Evolutionary conservation across 2,329 filamentous ascomycete genomes (phyloP).

Genomic region (Sporothrix euskadiensis): DNA sequence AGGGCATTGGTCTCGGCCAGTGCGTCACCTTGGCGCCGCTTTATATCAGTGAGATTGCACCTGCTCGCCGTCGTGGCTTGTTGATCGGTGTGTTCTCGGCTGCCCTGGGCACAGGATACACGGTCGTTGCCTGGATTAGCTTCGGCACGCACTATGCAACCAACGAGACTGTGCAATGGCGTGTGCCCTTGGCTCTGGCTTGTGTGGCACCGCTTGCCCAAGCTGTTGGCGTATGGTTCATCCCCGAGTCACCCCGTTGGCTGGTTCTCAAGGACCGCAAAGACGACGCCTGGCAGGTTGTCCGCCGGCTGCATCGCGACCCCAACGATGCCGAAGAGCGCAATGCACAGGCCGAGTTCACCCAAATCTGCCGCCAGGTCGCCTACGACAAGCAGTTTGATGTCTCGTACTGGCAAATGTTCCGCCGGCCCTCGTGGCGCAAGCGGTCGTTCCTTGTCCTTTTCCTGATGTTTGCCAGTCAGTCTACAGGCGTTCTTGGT

Average conservation of each 20-base stretch:
- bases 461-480: slow-evolving; percentile 24
- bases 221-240: slow-evolving; percentile 41
- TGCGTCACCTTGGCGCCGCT: slow-evolving; percentile 28
- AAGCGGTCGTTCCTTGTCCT: slow-evolving; percentile 43
- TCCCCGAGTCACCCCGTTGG: slow-evolving; percentile 48
- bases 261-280: slow-evolving; percentile 22
- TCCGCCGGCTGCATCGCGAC: slow-evolving; percentile 45
- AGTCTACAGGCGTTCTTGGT: slow-evolving; percentile 19
- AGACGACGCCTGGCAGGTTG: slow-evolving; percentile 36
- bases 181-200: slow-evolving; percentile 48
- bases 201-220: slow-evolving; percentile 42
- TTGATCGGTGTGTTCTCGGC: slow-evolving; percentile 28
- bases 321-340: slow-evolving; percentile 41
- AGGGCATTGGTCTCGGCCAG: slow-evolving; percentile 29
- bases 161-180: slow-evolving; percentile 37
- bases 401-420: slow-evolving; percentile 39
- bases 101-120: slow-evolving; percentile 28
- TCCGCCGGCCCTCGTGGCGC: slow-evolving; percentile 45
- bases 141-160: slow-evolving; percentile 24
- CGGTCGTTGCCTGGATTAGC: slow-evolving; percentile 29
- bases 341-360: slow-evolving; percentile 45
- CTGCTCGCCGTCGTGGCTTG: slow-evolving; percentile 26
- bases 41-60: slow-evolving; percentile 29
- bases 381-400: slow-evolving; percentile 42
- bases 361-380: slow-evolving; percentile 47